These are phyloP conservation scores for Pichia sp. DNA, from an alignment of 1,139 yeast species.

Conservation along the genomic window DNA sequence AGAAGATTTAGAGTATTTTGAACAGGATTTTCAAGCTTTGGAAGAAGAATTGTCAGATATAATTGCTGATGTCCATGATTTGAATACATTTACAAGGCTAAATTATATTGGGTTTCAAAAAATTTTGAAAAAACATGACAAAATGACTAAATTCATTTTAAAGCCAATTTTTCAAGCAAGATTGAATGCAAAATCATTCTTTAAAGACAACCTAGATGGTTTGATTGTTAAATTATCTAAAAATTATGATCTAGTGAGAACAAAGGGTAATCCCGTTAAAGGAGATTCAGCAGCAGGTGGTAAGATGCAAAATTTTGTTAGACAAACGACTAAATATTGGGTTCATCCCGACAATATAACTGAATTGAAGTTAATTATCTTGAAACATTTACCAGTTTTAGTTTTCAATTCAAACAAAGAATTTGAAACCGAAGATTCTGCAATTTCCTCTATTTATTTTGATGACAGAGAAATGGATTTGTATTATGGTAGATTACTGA, in stretches of 20 bases:
- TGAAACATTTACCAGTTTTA: slow-evolving; percentile 91
- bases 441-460: slow-evolving; percentile 92
- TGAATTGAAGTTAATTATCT: slow-evolving; percentile 84
- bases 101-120: slow-evolving; percentile 96
- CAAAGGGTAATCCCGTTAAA: slow-evolving; percentile 87
- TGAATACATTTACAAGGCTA: slow-evolving; percentile 85
- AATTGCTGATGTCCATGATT: slow-evolving; percentile 95
- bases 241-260: slow-evolving; percentile 85
- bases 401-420: slow-evolving; percentile 96
- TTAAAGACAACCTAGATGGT: slow-evolving; percentile 87
- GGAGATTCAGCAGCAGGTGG: slow-evolving; percentile 98
- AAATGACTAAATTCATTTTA: slow-evolving; percentile 67
- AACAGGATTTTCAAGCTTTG: slow-evolving; percentile 81
- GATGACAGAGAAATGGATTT: slow-evolving; percentile 85
- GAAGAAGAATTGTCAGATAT: slow-evolving; percentile 90
- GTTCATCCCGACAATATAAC: slow-evolving; percentile 98
- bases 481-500: slow-evolving; percentile 88
- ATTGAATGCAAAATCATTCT: slow-evolving; percentile 87
- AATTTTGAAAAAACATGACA: slow-evolving; percentile 93
- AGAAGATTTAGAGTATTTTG: slow-evolving; percentile 35
- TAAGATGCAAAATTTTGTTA: slow-evolving; percentile 91
- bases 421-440: slow-evolving; percentile 88
- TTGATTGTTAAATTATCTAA: slow-evolving; percentile 84
- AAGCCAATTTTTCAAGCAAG: slow-evolving; percentile 92
- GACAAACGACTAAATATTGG: slow-evolving; percentile 99